phyloP scores from a whole-genome alignment of 192 early-diverging fungal species.

The Kickxella alabastrina region DNA sequence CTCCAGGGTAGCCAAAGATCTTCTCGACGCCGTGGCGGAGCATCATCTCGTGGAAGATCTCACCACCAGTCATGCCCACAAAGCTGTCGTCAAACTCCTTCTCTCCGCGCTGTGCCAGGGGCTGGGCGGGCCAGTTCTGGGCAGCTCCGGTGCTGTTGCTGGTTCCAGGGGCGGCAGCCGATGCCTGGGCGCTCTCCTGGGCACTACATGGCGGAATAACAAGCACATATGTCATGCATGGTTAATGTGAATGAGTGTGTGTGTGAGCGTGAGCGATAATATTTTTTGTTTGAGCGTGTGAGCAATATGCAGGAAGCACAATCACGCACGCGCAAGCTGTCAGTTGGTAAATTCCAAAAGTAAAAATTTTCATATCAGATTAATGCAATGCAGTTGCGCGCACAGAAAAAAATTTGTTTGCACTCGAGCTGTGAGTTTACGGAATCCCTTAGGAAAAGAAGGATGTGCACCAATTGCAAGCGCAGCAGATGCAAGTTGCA shows the following conservation, averaged over 20 bases:
- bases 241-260: too few relatives aligned
- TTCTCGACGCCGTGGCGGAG: conserved; percentile 86
- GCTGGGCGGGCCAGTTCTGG: conserved; percentile 19
- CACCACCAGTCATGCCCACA: conserved; percentile 93
- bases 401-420: too few relatives aligned
- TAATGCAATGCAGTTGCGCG: too few relatives aligned
- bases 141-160: conserved; percentile 10
- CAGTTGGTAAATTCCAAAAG: too few relatives aligned
- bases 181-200: conserved; percentile 14
- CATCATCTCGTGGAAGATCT: conserved; percentile 99
- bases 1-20: conserved; percentile 97
- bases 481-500: too few relatives aligned
- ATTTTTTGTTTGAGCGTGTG: too few relatives aligned
- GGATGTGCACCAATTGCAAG: too few relatives aligned
- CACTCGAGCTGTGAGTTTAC: too few relatives aligned
- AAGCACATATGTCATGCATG: background rate
- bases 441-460: too few relatives aligned
- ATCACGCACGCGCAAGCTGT: background rate
- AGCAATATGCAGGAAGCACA: background rate
- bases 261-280: too few relatives aligned
- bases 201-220: conserved; percentile 18
- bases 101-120: conserved; percentile 23
- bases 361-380: too few relatives aligned
- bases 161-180: conserved; percentile 9
- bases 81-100: conserved; percentile 73